Evolutionary conservation across 805 yeast species (phyloP).

Genomic region (Saturnispora bothae): DNA sequence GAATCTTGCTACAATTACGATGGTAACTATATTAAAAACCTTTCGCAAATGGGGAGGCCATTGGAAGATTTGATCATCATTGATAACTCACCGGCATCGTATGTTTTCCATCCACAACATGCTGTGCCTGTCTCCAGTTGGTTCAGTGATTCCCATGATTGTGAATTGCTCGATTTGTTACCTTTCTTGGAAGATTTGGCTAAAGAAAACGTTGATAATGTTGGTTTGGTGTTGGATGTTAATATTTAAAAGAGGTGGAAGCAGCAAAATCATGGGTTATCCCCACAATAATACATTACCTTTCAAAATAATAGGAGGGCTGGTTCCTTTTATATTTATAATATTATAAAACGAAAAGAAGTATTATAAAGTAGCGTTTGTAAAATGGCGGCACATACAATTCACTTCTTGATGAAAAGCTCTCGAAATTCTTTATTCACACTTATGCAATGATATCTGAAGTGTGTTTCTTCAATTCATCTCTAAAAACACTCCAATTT

Average conservation of each 20-base stretch:
- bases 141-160: constrained; percentile 97
- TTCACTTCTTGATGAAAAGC: too few species aligned
- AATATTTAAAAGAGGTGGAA: constrained; percentile 27
- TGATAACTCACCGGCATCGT: constrained; percentile 98
- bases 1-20: constrained; percentile 91
- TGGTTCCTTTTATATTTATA: too few species aligned
- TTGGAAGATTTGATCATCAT: constrained; percentile 75
- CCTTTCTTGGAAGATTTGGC: constrained; percentile 87
- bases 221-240: constrained; percentile 76
- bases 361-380: too few species aligned
- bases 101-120: constrained; percentile 94
- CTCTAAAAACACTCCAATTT: too few species aligned
- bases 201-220: constrained; percentile 64
- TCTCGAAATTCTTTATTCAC: too few species aligned
- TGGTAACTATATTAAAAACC: constrained; percentile 88
- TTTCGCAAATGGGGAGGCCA: constrained; percentile 91
- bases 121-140: constrained; percentile 95
- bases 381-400: too few species aligned
- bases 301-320: too few species aligned
- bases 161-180: constrained; percentile 81
- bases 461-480: too few species aligned
- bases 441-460: too few species aligned
- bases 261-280: too few species aligned
- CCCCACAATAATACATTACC: too few species aligned
- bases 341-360: too few species aligned